A percentile compares a stretch with the other conserved stretches of the same genome.
phyloP scores from a whole-genome alignment of 2,329 filamentous ascomycete genomes.

The Ophiostoma novo-ulmi region DNA sequence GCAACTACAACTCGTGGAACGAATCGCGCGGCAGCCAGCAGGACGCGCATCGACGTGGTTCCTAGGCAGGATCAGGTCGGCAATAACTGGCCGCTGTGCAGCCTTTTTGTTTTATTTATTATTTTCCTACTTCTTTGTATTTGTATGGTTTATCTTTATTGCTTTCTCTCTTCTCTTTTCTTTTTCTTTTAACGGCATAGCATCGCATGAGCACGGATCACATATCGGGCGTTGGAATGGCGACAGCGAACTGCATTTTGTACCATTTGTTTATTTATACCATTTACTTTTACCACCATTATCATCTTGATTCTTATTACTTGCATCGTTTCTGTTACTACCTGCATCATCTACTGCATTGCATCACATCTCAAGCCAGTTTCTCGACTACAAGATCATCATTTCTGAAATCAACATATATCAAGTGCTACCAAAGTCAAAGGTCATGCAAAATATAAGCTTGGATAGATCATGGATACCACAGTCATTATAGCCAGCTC shows the following conservation, averaged over 20 bases:
- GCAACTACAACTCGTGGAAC: conserved; percentile 23
- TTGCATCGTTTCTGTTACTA: neutral
- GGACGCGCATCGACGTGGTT: neutral
- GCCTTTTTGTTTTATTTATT: neutral
- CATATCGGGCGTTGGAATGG: neutral
- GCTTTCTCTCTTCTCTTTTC: neutral
- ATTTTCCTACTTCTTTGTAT: neutral
- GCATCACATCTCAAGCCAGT: no score
- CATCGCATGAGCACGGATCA: neutral
- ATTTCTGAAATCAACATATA: no score
- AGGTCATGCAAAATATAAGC: neutral
- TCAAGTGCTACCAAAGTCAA: neutral
- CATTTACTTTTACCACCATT: neutral
- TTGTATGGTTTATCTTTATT: neutral
- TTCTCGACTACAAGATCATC: no score
- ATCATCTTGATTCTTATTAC: neutral
- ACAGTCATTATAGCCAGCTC: neutral
- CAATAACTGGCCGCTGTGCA: neutral
- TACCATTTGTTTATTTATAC: neutral
- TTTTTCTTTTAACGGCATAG: neutral
- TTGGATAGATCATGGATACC: neutral
- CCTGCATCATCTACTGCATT: no score
- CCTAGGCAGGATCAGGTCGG: neutral
- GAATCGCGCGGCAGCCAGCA: conserved; percentile 16
- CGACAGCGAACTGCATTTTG: neutral